These are phyloP conservation scores for Populus nigra DNA, from an alignment of 345 rosid species.

Conservation along the genomic window DNA sequence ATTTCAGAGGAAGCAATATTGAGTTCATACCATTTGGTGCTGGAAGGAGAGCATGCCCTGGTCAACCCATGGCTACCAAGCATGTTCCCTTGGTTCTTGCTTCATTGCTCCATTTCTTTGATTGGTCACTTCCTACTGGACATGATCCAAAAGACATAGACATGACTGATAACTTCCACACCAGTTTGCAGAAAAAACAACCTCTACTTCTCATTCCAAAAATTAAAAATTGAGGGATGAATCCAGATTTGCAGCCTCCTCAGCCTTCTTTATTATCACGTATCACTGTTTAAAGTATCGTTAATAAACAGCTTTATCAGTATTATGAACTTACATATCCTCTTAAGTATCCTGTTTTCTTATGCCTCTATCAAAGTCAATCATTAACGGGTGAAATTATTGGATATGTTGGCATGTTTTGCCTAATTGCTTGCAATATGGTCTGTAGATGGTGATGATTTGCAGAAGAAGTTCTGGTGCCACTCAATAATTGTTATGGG, in stretches of 20 bases:
- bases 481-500: no score
- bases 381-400: no score
- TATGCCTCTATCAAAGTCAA: no score
- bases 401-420: no score
- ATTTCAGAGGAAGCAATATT: conserved; percentile 21
- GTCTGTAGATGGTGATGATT: no score
- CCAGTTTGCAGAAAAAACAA: conserved; percentile 15
- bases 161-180: conserved; percentile 18
- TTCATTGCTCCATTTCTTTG: conserved; percentile 21
- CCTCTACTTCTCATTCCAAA: conserved; percentile 18
- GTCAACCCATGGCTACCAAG: conserved; percentile 23
- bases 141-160: conserved; percentile 5
- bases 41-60: conserved; percentile 29
- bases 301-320: no score
- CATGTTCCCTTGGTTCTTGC: conserved; percentile 25
- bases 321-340: no score
- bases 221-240: neutral
- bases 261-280: neutral
- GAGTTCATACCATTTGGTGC: conserved; percentile 34
- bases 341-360: no score
- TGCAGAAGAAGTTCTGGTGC: no score
- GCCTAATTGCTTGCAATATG: no score
- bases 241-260: neutral
- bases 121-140: conserved; percentile 24
- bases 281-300: no score